phyloP scores from a whole-genome alignment of 1,139 yeast species.

The Lodderomyces beijingensis region DNA sequence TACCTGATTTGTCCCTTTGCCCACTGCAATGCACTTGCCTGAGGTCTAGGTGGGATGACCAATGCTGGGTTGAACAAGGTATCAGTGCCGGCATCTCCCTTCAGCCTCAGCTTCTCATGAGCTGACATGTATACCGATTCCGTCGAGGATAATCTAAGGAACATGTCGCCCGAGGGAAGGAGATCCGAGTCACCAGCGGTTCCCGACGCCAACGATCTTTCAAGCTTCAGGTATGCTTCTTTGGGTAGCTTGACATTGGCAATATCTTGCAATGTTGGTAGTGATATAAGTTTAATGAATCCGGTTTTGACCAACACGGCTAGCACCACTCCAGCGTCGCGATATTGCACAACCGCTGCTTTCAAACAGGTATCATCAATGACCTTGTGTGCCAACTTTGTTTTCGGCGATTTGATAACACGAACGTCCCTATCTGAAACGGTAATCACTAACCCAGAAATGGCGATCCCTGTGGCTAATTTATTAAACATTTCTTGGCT shows the following conservation, averaged over 20 bases:
- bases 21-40: constrained; percentile 79
- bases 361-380: constrained; percentile 60
- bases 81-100: constrained; percentile 36
- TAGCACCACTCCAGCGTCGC: constrained; percentile 29
- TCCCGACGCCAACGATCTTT: constrained; percentile 21
- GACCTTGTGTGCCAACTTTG: constrained; percentile 60
- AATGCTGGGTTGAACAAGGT: constrained; percentile 56
- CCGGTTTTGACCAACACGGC: constrained; percentile 38
- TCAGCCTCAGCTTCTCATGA: constrained; percentile 12
- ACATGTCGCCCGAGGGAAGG: constrained; percentile 68
- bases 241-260: constrained; percentile 34
- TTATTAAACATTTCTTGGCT: constrained; percentile 54
- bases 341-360: constrained; percentile 29
- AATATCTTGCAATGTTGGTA: constrained; percentile 38
- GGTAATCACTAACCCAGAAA: constrained; percentile 60
- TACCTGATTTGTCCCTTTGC: constrained; percentile 67
- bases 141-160: constrained; percentile 53
- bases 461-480: constrained; percentile 56
- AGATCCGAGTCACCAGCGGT: constrained; percentile 31
- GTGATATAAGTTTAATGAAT: constrained; percentile 32
- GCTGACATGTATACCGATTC: constrained; percentile 40
- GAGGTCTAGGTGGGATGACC: constrained; percentile 74
- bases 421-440: constrained; percentile 62
- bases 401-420: constrained; percentile 56
- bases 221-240: constrained; percentile 25